Evolutionary conservation across 1,284 basidiomycete species (phyloP).

Genomic region (Cerrena zonata): DNA sequence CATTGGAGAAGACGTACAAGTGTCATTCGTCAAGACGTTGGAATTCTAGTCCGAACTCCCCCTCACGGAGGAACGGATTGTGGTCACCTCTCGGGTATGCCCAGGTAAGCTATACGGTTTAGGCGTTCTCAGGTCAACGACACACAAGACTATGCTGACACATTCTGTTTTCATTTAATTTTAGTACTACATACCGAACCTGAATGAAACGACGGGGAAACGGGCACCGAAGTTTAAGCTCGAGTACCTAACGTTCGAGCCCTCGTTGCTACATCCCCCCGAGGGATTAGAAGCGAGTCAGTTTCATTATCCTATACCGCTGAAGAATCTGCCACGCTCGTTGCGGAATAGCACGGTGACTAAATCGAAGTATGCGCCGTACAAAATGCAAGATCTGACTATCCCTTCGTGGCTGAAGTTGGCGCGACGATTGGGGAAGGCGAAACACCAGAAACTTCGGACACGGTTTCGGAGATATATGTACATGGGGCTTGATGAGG

Average conservation of each 20-base stretch:
- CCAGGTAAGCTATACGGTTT: conserved; percentile 47
- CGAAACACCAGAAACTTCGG: conserved; percentile 57
- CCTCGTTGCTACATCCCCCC: conserved; percentile 33
- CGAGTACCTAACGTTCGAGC: conserved; percentile 71
- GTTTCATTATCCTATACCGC: conserved; percentile 50
- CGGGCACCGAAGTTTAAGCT: conserved; percentile 64
- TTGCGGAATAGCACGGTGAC: conserved; percentile 38
- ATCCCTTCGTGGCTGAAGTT: conserved; percentile 73
- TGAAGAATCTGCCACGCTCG: conserved; percentile 56
- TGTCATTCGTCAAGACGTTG: conserved; percentile 43
- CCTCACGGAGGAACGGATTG: conserved; percentile 63
- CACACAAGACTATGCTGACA: conserved; percentile 4
- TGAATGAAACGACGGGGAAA: conserved; percentile 43
- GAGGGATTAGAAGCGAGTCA: conserved; percentile 20
- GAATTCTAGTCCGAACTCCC: conserved; percentile 60
- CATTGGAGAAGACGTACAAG: conserved; percentile 17
- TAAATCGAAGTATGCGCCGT: conserved; percentile 63
- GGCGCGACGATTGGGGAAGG: conserved; percentile 55
- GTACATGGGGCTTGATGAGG: conserved; percentile 51
- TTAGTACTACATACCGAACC: conserved; percentile 75
- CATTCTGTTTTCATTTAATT: too few species aligned
- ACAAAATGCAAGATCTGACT: conserved; percentile 69
- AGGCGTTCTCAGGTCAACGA: too few species aligned
- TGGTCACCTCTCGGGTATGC: conserved; percentile 78
- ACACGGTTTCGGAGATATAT: conserved; percentile 63